These are phyloP conservation scores for Tubosaeta brunneosetosa DNA, from an alignment of 768 basidiomycete species.

Conservation along the genomic window DNA sequence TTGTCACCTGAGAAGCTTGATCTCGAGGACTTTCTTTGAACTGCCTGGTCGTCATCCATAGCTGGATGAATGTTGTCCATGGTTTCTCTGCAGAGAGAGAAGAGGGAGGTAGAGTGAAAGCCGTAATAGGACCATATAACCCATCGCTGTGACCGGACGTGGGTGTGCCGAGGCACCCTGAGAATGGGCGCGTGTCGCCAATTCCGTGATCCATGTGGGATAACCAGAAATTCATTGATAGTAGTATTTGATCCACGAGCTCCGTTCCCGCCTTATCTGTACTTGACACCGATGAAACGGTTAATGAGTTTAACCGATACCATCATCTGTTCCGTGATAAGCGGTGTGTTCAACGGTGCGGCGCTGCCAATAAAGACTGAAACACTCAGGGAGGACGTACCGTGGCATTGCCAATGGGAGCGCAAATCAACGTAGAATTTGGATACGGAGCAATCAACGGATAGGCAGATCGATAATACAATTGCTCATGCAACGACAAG, in stretches of 20 bases:
- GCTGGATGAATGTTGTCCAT: slow-evolving; percentile 17
- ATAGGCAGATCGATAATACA: neutral
- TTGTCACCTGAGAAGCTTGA: slow-evolving; percentile 12
- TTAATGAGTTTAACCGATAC: no score
- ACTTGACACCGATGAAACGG: no score
- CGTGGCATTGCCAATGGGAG: no score
- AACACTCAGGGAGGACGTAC: no score
- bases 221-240: neutral
- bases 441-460: neutral
- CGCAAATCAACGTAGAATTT: no score
- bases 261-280: neutral
- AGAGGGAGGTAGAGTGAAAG: neutral
- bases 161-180: neutral
- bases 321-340: no score
- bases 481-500: neutral
- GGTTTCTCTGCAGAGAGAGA: neutral
- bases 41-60: neutral
- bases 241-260: neutral
- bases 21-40: slow-evolving; percentile 20
- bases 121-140: slow-evolving; percentile 6
- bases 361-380: no score
- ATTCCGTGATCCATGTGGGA: neutral
- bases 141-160: neutral
- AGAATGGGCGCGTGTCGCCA: neutral
- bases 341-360: no score